phyloP scores from a whole-genome alignment of 208 protist species.

The Trypanosoma melophagium region DNA sequence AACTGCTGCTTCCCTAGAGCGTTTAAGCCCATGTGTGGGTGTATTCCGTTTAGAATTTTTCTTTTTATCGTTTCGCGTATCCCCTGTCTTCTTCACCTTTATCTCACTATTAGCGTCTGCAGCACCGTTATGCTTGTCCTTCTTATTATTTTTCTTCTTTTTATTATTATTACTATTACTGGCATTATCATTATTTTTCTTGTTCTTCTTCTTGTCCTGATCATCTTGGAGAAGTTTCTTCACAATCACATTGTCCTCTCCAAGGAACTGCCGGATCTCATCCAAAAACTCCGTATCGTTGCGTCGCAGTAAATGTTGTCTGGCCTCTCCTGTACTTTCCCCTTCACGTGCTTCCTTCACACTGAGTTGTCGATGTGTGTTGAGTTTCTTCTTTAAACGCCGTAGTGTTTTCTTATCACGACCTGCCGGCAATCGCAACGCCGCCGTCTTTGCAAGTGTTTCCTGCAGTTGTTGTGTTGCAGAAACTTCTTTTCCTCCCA shows the following conservation, averaged over 20 bases:
- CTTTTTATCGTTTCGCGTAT: no score
- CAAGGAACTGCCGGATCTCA: constrained; percentile 58
- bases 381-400: constrained; percentile 22
- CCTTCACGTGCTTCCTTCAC: constrained; percentile 24
- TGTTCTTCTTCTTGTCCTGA: not conserved
- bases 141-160: constrained; percentile 10
- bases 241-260: constrained; percentile 33
- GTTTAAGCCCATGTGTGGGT: not conserved
- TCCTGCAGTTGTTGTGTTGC: constrained; percentile 13
- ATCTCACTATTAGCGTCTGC: not conserved
- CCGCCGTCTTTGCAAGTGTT: constrained; percentile 21
- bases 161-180: no score
- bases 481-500: constrained; percentile 8
- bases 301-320: constrained; percentile 5
- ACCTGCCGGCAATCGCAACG: constrained; percentile 18
- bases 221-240: constrained; percentile 19
- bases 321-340: constrained; percentile 13
- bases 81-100: no score
- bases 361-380: constrained; percentile 11
- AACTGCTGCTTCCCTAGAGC: not conserved
- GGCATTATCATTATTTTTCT: not conserved
- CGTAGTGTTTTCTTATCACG: constrained; percentile 23
- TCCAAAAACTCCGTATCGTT: constrained; percentile 37
- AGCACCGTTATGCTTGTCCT: not conserved
- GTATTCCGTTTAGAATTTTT: not conserved